Conservation (phyloP, 176 grass and related monocot species). For the Musa acuminata region DNA sequence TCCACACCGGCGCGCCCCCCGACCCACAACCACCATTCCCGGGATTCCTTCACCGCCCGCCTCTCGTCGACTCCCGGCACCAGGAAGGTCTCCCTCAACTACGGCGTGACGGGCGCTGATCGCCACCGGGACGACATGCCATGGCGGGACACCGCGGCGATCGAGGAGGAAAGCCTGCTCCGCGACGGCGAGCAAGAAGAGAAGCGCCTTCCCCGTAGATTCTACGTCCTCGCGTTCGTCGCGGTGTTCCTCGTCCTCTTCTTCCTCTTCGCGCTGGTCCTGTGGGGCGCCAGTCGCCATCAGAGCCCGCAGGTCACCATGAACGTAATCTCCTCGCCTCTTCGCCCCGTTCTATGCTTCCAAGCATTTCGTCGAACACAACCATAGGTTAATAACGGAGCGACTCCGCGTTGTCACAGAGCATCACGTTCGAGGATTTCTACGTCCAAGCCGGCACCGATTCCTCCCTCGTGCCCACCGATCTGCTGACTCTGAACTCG, state of each 20-base stretch:
- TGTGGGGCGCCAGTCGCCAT: slow-evolving; percentile 71
- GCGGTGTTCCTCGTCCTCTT: slow-evolving; percentile 62
- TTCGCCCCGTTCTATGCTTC: not conserved
- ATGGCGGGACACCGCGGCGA: slow-evolving; percentile 29
- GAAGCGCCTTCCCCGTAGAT: slow-evolving; percentile 26
- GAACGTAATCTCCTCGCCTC: slow-evolving; percentile 13
- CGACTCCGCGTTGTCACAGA: slow-evolving; percentile 26
- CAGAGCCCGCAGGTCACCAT: slow-evolving; percentile 58
- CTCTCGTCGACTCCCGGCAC: slow-evolving; percentile 35
- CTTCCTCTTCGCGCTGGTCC: slow-evolving; percentile 87
- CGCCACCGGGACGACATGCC: slow-evolving; percentile 23
- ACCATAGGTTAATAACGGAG: no score
- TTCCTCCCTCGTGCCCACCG: slow-evolving; percentile 76
- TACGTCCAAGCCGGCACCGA: slow-evolving; percentile 85
- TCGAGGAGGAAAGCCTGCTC: slow-evolving; percentile 78
- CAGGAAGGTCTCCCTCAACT: slow-evolving; percentile 12
- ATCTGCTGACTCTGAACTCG: slow-evolving; percentile 70
- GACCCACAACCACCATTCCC: slow-evolving; percentile 44
- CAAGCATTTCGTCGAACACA: not conserved
- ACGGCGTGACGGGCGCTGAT: not conserved
- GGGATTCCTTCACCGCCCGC: slow-evolving; percentile 60
- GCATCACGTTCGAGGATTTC: slow-evolving; percentile 76
- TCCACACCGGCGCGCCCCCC: slow-evolving; percentile 63
- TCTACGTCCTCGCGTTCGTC: slow-evolving; percentile 50
- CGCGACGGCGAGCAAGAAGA: slow-evolving; percentile 17